Percentiles rank a stretch among this genome's conserved stretches.
Evolutionary conservation across 192 early-diverging fungal genomes (phyloP).

Genomic region (Coemansia biformis): DNA sequence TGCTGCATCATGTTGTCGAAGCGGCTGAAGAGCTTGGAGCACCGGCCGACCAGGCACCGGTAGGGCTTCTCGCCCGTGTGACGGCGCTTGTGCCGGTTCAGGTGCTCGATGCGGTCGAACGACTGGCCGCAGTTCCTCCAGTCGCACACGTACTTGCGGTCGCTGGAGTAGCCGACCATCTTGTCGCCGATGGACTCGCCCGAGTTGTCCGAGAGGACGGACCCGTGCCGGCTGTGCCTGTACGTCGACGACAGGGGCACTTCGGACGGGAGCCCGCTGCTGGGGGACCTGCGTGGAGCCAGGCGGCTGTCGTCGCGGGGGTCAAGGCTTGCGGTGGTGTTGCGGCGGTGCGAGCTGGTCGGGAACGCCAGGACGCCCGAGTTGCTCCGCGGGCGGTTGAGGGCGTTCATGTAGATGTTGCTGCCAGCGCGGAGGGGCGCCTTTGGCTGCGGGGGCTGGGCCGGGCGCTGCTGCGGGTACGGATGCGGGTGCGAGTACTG

Average conservation of each 20-base stretch:
- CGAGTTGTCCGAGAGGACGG: constrained; percentile 23
- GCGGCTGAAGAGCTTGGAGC: constrained; percentile 63
- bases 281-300: background rate
- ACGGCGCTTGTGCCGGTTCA: constrained; percentile 67
- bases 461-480: constrained; percentile 9
- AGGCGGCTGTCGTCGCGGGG: background rate
- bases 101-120: constrained; percentile 76
- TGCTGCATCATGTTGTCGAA: constrained; percentile 84
- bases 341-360: constrained; percentile 2
- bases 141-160: constrained; percentile 46
- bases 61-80: constrained; percentile 65
- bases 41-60: constrained; percentile 61
- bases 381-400: constrained; percentile 4
- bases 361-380: background rate
- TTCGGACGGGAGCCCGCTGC: background rate
- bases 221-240: constrained; percentile 11
- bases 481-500: background rate
- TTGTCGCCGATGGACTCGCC: constrained; percentile 9
- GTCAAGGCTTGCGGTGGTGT: constrained; percentile 6
- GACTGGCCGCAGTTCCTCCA: constrained; percentile 47
- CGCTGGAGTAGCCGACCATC: constrained; percentile 6
- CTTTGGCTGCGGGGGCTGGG: background rate
- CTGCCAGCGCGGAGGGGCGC: background rate
- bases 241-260: constrained; percentile 1
- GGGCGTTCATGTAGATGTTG: background rate